These are phyloP conservation scores for Fusarium oligoseptatum DNA, from an alignment of 2,329 filamentous ascomycete genomes.

Conservation along the genomic window DNA sequence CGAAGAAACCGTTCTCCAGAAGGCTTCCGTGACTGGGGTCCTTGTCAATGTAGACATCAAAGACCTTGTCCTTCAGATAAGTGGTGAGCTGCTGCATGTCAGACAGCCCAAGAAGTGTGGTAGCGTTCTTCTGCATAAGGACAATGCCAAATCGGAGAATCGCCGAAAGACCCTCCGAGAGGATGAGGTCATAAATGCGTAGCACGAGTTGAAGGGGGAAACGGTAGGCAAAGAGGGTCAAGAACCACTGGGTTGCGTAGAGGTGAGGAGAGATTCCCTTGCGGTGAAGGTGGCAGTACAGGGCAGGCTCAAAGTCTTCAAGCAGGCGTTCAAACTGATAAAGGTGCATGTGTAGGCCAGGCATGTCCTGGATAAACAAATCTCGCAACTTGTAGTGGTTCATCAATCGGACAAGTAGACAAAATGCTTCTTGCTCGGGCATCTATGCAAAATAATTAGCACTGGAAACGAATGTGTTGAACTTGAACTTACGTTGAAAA, in stretches of 20 bases:
- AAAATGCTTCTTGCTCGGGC: slow-evolving; percentile 97
- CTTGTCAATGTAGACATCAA: slow-evolving; percentile 97
- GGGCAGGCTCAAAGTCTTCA: slow-evolving; percentile 92
- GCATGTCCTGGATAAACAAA: slow-evolving; percentile 96
- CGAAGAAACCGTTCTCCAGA: slow-evolving; percentile 97
- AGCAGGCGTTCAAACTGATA: slow-evolving; percentile 96
- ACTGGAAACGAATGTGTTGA: not conserved
- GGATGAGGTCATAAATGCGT: slow-evolving; percentile 94
- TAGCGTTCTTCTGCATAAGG: slow-evolving; percentile 94
- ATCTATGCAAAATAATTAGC: slow-evolving; percentile 66
- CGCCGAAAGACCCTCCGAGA: slow-evolving; percentile 92
- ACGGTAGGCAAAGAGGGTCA: slow-evolving; percentile 97
- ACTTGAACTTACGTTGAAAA: slow-evolving; percentile 82
- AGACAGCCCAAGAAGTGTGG: slow-evolving; percentile 82
- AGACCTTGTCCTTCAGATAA: slow-evolving; percentile 93
- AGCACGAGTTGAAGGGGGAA: slow-evolving; percentile 97
- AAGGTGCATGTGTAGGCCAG: slow-evolving; percentile 90
- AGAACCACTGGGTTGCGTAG: slow-evolving; percentile 98
- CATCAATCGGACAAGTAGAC: slow-evolving; percentile 92
- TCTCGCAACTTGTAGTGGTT: slow-evolving; percentile 95
- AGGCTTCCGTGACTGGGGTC: slow-evolving; percentile 92
- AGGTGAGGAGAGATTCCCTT: slow-evolving; percentile 90
- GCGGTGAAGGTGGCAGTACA: slow-evolving; percentile 94
- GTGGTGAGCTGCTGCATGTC: slow-evolving; percentile 92
- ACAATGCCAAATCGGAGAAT: slow-evolving; percentile 96